phyloP scores from a whole-genome alignment of 2,329 filamentous ascomycete genomes.

The Endothia cerciana region DNA sequence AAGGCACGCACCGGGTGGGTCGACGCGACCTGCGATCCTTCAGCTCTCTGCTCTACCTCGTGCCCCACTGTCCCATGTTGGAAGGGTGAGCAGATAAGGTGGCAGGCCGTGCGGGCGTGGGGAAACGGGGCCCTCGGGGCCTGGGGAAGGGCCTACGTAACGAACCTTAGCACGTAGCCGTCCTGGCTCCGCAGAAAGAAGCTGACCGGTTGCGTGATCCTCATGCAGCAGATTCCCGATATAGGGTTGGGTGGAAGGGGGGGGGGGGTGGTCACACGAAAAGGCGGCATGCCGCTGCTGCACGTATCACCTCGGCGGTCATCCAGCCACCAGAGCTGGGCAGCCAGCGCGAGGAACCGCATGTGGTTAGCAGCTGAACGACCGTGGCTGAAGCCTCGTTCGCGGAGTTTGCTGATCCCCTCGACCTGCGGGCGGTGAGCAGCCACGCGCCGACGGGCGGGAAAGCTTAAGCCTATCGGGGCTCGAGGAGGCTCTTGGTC shows the following conservation, averaged over 20 bases:
- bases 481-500: background rate
- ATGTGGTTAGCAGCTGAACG: conserved; percentile 7
- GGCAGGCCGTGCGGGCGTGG: conserved; percentile 2
- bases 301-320: background rate
- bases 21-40: conserved; percentile 1
- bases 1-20: conserved; percentile 20
- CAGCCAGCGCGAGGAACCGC: background rate
- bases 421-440: conserved; percentile 11
- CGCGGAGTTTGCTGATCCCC: conserved; percentile 7
- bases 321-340: background rate
- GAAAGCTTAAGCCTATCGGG: background rate
- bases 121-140: conserved; percentile 5
- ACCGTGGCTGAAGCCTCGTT: conserved; percentile 9
- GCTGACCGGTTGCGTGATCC: background rate
- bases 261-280: background rate
- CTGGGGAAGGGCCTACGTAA: background rate
- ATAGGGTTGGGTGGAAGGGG: too few relatives aligned
- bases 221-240: background rate
- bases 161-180: background rate
- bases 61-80: background rate
- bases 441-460: background rate
- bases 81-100: background rate
- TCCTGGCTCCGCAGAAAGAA: background rate
- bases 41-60: background rate
- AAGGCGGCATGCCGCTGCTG: background rate